phyloP scores from a whole-genome alignment of 805 yeast species.

The Cyberlindnera americana region DNA sequence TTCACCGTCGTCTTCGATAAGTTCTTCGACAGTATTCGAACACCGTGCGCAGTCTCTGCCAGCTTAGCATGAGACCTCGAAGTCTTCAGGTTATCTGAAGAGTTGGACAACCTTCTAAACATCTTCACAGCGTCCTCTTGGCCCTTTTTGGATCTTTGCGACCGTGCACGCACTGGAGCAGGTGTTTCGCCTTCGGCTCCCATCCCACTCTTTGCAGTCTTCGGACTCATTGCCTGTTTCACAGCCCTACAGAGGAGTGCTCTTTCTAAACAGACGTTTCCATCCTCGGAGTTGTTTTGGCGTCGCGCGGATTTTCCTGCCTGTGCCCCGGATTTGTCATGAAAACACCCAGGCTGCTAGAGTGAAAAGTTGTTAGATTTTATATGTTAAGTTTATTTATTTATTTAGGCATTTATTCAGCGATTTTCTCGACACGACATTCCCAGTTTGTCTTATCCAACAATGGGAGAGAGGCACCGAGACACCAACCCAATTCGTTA shows the following conservation, averaged over 20 bases:
- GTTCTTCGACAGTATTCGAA: slow-evolving; percentile 69
- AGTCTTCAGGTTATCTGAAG: slow-evolving; percentile 43
- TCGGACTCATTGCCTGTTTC: too few species aligned
- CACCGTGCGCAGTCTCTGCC: slow-evolving; percentile 80
- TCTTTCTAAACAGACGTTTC: too few species aligned
- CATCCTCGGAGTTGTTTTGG: too few species aligned
- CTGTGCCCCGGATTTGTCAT: too few species aligned
- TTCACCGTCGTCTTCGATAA: slow-evolving; percentile 67
- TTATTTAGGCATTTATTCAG: slow-evolving; percentile 1
- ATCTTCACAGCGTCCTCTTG: slow-evolving; percentile 22
- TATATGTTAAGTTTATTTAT: too few species aligned
- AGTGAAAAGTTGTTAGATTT: background rate
- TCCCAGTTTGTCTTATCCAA: slow-evolving; percentile 72
- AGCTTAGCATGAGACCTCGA: slow-evolving; percentile 70
- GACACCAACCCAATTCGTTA: slow-evolving; percentile 97
- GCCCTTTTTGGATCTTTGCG: slow-evolving; percentile 3
- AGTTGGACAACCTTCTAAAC: slow-evolving; percentile 24
- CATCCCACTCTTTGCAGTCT: background rate
- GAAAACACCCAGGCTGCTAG: too few species aligned
- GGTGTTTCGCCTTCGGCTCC: background rate
- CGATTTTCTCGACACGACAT: slow-evolving; percentile 38
- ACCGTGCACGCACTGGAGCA: slow-evolving; percentile 1
- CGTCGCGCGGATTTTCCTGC: too few species aligned
- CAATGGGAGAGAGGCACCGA: slow-evolving; percentile 94
- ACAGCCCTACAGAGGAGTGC: too few species aligned